A percentile compares a stretch with the other conserved stretches of the same genome.
Evolutionary conservation across 1,284 basidiomycete species (phyloP).

Genomic region (Tilletia indica): DNA sequence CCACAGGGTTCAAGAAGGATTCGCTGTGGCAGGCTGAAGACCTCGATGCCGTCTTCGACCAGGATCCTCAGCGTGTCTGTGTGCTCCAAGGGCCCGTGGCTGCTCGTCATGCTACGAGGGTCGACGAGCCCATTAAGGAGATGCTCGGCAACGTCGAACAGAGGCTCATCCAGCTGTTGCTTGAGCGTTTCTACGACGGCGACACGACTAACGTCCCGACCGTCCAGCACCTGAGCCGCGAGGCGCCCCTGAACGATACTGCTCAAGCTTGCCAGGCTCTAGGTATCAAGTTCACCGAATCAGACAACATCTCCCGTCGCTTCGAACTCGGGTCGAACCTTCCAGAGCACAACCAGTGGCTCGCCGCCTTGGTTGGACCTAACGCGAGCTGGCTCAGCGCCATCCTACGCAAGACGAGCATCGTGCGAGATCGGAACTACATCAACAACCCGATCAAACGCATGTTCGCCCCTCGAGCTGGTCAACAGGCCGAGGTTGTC

Average conservation of each 20-base stretch:
- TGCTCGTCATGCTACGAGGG: conserved; percentile 78
- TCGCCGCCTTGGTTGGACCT: conserved; percentile 77
- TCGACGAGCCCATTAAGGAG: conserved; percentile 90
- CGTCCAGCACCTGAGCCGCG: conserved; percentile 78
- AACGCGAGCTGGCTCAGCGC: conserved; percentile 83
- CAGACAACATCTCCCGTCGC: conserved; percentile 45
- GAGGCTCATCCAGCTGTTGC: conserved; percentile 73
- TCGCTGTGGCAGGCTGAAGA: conserved; percentile 98
- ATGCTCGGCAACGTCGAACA: conserved; percentile 83
- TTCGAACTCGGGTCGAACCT: conserved; percentile 32
- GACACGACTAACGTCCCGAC: conserved; percentile 76
- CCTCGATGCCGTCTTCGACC: conserved; percentile 96
- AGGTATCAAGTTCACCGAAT: conserved; percentile 58
- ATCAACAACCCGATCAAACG: conserved; percentile 86
- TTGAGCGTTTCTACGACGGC: conserved; percentile 77
- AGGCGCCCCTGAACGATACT: conserved; percentile 57
- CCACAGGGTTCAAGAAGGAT: conserved; percentile 65
- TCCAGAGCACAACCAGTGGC: conserved; percentile 66
- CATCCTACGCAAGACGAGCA: conserved; percentile 73
- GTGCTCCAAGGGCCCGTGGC: conserved; percentile 96
- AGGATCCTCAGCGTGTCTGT: conserved; percentile 87
- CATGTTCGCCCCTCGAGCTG: conserved; percentile 75
- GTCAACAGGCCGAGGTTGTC: conserved; percentile 73
- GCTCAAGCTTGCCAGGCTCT: conserved; percentile 52
- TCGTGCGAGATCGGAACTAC: conserved; percentile 63